Conservation (phyloP, 768 basidiomycete species). For the Panellus pusillus region DNA sequence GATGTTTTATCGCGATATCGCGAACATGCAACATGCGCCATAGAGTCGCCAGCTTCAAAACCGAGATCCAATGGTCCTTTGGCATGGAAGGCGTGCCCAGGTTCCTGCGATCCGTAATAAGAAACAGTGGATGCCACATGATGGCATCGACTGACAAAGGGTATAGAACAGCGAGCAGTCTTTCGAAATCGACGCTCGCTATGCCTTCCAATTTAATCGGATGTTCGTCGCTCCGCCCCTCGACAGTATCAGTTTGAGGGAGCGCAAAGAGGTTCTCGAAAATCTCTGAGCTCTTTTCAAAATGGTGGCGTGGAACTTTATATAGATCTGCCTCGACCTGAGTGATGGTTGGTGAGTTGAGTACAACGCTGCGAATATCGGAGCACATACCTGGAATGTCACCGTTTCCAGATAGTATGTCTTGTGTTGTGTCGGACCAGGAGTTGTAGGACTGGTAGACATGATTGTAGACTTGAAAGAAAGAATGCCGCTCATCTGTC, state of each 20-base stretch:
- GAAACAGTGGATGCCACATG: not conserved
- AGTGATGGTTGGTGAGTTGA: not conserved
- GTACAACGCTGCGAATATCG: not conserved
- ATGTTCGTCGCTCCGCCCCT: too few species aligned
- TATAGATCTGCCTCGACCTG: conserved; percentile 4
- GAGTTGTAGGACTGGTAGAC: not conserved
- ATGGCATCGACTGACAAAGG: not conserved
- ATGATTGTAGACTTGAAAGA: too few species aligned
- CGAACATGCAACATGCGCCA: not conserved
- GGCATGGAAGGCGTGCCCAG: not conserved
- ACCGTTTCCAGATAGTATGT: not conserved
- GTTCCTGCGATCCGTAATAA: not conserved
- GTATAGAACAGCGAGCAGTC: too few species aligned
- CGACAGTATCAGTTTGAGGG: not conserved
- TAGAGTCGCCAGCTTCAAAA: not conserved
- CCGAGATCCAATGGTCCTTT: conserved; percentile 2
- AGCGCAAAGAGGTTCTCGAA: not conserved
- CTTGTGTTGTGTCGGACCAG: not conserved
- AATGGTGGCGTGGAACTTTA: not conserved
- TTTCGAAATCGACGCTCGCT: too few species aligned
- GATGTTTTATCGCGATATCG: not conserved
- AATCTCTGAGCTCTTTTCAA: not conserved
- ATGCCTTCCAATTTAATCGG: too few species aligned
- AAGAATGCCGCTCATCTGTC: too few species aligned
- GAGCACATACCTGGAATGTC: not conserved